These are phyloP conservation scores for Incumbomyces lentus DNA, from an alignment of 2,329 filamentous ascomycete genomes.

Conservation along the genomic window DNA sequence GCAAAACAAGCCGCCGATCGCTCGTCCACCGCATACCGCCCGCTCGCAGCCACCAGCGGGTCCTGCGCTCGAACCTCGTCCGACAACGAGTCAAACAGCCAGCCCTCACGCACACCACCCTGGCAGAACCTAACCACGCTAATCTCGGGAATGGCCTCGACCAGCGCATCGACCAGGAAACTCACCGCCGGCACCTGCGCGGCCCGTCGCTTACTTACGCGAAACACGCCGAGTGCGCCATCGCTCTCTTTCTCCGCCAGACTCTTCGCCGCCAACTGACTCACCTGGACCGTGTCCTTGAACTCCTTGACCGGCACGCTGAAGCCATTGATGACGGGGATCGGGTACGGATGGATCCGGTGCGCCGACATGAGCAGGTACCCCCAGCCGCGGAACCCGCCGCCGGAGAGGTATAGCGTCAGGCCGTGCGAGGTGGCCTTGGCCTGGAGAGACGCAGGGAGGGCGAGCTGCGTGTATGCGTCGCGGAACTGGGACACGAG, in stretches of 20 bases:
- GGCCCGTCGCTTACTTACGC: constrained; percentile 69
- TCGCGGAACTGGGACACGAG: constrained; percentile 49
- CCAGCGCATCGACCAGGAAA: constrained; percentile 66
- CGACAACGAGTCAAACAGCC: constrained; percentile 54
- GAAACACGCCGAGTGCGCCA: constrained; percentile 41
- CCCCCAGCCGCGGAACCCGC: constrained; percentile 83
- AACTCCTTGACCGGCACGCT: constrained; percentile 62
- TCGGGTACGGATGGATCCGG: constrained; percentile 64
- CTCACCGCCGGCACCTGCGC: constrained; percentile 76
- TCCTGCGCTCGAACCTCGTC: constrained; percentile 49
- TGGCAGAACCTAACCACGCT: constrained; percentile 72
- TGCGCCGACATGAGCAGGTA: constrained; percentile 78
- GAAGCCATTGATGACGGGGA: constrained; percentile 74
- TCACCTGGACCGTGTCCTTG: constrained; percentile 63
- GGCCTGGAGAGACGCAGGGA: constrained; percentile 44
- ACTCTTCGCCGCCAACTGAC: constrained; percentile 61
- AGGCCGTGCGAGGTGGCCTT: constrained; percentile 40
- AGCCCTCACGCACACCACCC: constrained; percentile 77
- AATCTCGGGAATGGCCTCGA: constrained; percentile 58
- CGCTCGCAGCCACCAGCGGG: constrained; percentile 56
- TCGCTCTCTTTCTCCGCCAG: no score
- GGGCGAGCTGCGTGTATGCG: constrained; percentile 47
- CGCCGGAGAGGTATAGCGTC: constrained; percentile 75
- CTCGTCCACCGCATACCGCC: constrained; percentile 33
- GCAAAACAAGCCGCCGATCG: constrained; percentile 38